Base-by-base conservation (phyloP, 805 yeast species). In the Wickerhamiella dianesei region DNA sequence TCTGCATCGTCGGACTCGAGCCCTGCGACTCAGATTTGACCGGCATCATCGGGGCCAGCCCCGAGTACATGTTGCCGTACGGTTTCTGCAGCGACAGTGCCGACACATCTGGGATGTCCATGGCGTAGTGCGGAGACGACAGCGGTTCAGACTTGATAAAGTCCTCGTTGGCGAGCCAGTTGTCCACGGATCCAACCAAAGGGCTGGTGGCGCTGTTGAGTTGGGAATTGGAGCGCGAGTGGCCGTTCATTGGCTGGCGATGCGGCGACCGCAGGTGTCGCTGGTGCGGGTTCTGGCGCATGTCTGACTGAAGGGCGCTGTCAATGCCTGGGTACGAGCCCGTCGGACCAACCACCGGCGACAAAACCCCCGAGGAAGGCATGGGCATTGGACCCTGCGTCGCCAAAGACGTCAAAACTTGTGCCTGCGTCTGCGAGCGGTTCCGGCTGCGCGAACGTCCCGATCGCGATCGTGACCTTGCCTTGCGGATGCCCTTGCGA, bases 391-490 rank as follows among this genome's bases (percentile, higher is more conserved):
- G 12, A 12, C 32, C 32, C 9, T 25, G 6, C 32, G 32, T 25
- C 6, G 44, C 35, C 22, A 42, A 25, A 16, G 45, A 32, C 13
- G n/a, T 19, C 21, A 48, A 21, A 6, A 48, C 47, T 37, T 48
- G 50, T 13, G 29, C 37, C 32, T 48, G 50, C 9, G 48, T 44
- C 29, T 48, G 50, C 21, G 46, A 42, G 5, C 48, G 43, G 42
- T 48, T 46, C 17, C 50, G 50, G n/a, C 44, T 37, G n/a, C 50
- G 42, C 16, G 44, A 37, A 18, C 50, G 50, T 18, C 43, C 25
- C 44, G 47, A 17, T 40, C 44, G 43, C 46, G 41, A 37, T 32
- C 29, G 40, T 42, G 47, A 25, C 19, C 37, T 16, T 22, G 44
- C 37, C 37, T 42, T 29, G 20, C 40, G 36, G 21, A 44, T 48